These are phyloP conservation scores for Penicillium sp. DNA, from an alignment of 2,329 filamentous ascomycete genomes.

Conservation along the genomic window DNA sequence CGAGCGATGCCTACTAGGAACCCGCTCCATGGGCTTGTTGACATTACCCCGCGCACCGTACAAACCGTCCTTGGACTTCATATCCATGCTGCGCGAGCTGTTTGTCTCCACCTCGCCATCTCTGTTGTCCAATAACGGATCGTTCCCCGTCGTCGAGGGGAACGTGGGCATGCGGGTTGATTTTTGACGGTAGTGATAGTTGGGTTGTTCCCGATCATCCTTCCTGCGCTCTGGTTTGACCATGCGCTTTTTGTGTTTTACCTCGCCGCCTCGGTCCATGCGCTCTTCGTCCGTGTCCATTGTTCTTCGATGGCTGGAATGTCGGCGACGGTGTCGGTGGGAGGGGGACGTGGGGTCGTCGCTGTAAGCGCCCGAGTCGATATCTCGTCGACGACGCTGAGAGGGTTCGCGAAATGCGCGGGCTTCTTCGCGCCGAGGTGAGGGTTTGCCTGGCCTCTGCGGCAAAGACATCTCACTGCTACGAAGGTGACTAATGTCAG, in stretches of 20 bases:
- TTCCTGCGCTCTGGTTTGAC: slow-evolving; percentile 84
- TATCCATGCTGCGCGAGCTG: slow-evolving; percentile 64
- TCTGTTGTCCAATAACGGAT: slow-evolving; percentile 75
- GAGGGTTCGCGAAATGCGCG: slow-evolving; percentile 67
- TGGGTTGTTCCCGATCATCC: slow-evolving; percentile 83
- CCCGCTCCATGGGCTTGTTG: slow-evolving; percentile 45
- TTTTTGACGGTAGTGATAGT: slow-evolving; percentile 95
- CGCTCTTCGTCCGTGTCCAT: slow-evolving; percentile 52
- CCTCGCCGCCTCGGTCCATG: slow-evolving; percentile 51
- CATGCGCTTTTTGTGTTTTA: slow-evolving; percentile 78
- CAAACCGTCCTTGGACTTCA: slow-evolving; percentile 45
- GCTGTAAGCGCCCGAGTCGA: slow-evolving; percentile 61
- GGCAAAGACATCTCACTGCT: slow-evolving; percentile 50
- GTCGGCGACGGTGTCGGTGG: slow-evolving; percentile 43
- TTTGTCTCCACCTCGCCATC: slow-evolving; percentile 52
- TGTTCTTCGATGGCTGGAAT: slow-evolving; percentile 49
- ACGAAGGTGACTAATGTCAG: not conserved
- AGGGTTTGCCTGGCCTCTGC: slow-evolving; percentile 62
- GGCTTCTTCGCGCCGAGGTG: slow-evolving; percentile 59
- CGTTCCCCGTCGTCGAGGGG: slow-evolving; percentile 89
- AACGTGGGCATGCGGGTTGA: slow-evolving; percentile 87
- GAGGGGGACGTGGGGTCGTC: slow-evolving; percentile 40
- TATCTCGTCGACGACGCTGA: slow-evolving; percentile 67
- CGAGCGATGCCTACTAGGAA: slow-evolving; percentile 40
- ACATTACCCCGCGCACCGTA: slow-evolving; percentile 37